Conservation (phyloP, 2,329 filamentous ascomycete genomes). For the Fusarium robinianum region DNA sequence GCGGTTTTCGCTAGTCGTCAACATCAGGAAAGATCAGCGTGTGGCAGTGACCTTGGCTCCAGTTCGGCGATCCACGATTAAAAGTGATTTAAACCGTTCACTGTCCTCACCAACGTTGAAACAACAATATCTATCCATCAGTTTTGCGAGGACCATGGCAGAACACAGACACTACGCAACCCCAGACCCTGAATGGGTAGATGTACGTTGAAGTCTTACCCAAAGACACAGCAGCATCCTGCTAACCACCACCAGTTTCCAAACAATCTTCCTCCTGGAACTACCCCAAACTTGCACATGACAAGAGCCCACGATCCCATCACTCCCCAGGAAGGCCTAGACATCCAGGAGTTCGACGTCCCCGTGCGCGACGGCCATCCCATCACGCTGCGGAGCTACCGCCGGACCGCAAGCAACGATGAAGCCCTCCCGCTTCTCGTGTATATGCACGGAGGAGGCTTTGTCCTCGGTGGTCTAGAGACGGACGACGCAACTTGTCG, state of each 20-base stretch:
- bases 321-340: slow-evolving; percentile 23
- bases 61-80: no score
- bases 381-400: slow-evolving; percentile 31
- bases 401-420: slow-evolving; percentile 8
- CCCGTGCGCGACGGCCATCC: slow-evolving; percentile 22
- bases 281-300: slow-evolving; percentile 17
- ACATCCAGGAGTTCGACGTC: slow-evolving; percentile 32
- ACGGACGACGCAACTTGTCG: slow-evolving; percentile 37
- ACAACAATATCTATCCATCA: not conserved
- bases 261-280: slow-evolving; percentile 30
- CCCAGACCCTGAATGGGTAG: slow-evolving; percentile 16
- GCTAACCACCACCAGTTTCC: slow-evolving; percentile 29
- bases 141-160: slow-evolving; percentile 16
- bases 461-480: slow-evolving; percentile 34
- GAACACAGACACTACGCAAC: slow-evolving; percentile 18
- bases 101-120: not conserved
- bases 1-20: slow-evolving; percentile 3
- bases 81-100: no score
- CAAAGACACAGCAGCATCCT: not conserved
- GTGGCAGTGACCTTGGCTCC: slow-evolving; percentile 2
- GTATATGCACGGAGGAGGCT: slow-evolving; percentile 37
- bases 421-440: slow-evolving; percentile 26
- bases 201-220: slow-evolving; percentile 1
- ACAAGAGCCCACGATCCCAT: slow-evolving; percentile 29
- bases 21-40: not conserved